phyloP scores from a whole-genome alignment of 495 filamentous ascomycete species.

The Penicillium ucsense region DNA sequence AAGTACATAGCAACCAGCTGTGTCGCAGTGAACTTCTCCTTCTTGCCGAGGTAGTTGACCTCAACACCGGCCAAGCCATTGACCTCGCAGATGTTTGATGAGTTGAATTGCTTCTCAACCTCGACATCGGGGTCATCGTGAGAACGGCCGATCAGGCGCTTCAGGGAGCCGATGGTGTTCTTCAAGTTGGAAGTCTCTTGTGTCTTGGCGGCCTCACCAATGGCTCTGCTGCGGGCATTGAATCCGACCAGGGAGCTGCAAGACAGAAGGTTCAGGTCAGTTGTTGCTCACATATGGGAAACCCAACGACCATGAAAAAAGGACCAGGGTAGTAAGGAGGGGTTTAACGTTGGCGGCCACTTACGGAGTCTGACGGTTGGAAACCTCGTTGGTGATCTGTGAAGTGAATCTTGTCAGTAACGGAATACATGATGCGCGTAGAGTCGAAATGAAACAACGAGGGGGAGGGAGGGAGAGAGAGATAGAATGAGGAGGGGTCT shows the following conservation, averaged over 20 bases:
- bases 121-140: constrained; percentile 85
- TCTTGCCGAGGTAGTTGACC: constrained; percentile 88
- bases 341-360: constrained; percentile 24
- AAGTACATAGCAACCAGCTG: constrained; percentile 93
- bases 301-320: constrained; percentile 2
- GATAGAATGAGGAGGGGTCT: neutral
- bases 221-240: constrained; percentile 81
- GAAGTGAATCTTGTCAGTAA: constrained; percentile 15
- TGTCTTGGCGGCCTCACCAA: constrained; percentile 93
- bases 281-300: constrained; percentile 4
- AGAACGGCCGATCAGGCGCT: constrained; percentile 79
- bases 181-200: constrained; percentile 99
- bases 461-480: neutral
- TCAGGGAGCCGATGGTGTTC: constrained; percentile 90
- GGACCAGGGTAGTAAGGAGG: constrained; percentile 1
- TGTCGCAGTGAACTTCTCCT: constrained; percentile 83
- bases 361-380: constrained; percentile 96
- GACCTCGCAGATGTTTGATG: constrained; percentile 78
- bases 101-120: constrained; percentile 84
- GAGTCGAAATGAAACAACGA: too few species aligned
- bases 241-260: constrained; percentile 86
- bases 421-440: too few species aligned
- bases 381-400: constrained; percentile 98
- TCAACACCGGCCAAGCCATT: constrained; percentile 91
- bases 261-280: constrained; percentile 17